Evolutionary conservation across 306 rosid species (phyloP), one percentile per base, ranked within the genome.

Genomic region (Elaeagnus macrophylla): DNA sequence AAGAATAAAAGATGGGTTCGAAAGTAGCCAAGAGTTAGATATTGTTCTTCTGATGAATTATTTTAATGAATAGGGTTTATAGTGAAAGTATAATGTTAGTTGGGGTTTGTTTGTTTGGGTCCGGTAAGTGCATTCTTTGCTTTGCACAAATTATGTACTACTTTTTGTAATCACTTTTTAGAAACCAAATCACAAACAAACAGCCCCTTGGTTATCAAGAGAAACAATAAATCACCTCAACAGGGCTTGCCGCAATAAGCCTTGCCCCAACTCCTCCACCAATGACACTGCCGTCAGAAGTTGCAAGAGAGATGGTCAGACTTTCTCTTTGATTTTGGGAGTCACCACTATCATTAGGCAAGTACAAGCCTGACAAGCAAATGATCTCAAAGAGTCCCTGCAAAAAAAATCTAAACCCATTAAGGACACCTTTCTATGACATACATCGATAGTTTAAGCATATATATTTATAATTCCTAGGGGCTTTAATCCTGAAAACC

Each of bases 371-470:
- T 13, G 96, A 71, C 41, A 93, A 75, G 77, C 88, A 82, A 47
- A 93, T 59, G 65, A 93, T 93, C 85, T 87, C 96, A 38, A 80
- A 87, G 44, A 85, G 94, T 39, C 99, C 99, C 99, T 93, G 60
- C 54, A 49, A 17, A 25, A 49, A 17, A 25, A 75, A 64, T n/a
- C 57, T 38, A 59, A 64, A 75, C 45, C 20, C 48, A 52, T 41
- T 10, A 42, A 37, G 37, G 56, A 20, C 9, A 25, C 32, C 32
- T 25, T 25, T 25, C 32, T 25, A 25, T 25, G 32, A 25, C 32
- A 25, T 25, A 25, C 32, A 25, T 25, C 4, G 32, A 25, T 25
- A 25, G 32, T 25, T 25, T 25, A 1, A 25, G 32, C 2, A 5
- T 5, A 25, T n/a, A n/a, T n/a, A n/a, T n/a, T n/a, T n/a, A n/a